Base-by-base conservation (phyloP, 345 rosid species). In the Litchi chinensis region DNA sequence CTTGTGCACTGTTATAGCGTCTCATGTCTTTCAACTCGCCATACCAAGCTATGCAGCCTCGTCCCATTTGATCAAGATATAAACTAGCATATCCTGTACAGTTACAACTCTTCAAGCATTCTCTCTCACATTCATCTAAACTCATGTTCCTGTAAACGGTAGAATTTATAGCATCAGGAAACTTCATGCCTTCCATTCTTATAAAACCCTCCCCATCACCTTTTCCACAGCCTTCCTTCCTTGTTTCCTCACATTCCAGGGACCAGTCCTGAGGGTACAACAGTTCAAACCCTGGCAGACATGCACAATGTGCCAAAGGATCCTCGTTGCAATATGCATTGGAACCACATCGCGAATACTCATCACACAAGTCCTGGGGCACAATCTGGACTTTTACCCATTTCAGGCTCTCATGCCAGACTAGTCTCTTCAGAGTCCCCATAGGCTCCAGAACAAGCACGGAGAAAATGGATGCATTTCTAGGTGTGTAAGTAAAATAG, bases 301-400 rank as follows among this genome's bases (percentile, higher is more conserved):
- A 83, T 5, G 0, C 26, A 39, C 85, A 83, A 2, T 2, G 44
- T 0, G 46, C 56, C 40, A 52, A 5, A 11, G 11, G 2, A 11
- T 59, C 21, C 10, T 60, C 54, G 1, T 79, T 63, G 65, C 83
- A 83, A 6, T 6, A 52, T 60, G 9, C 54, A 41, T 79, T 48
- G 4, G 73, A 62, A 9, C 83, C 79, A 56, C 85, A 82, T 1
- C 59, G 0, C 5, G 37, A 22, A 32, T 80, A 85, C 13, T 71
- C 64, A 5, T 80, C 85, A 12, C 88, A 85, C 21, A 56, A 43
- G 62, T 85, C 86, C 24, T 1, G 28, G 0, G 84, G 82, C 0
- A 2, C n/a, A 11, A 26, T 24, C 79, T 44, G 59, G 54, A 41
- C 16, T 43, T 62, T 74, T 0, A 4, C 57, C 82, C 82, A 81